These are phyloP conservation scores for Penicillium robsamsonii DNA, from an alignment of 495 filamentous ascomycete genomes.

Conservation along the genomic window DNA sequence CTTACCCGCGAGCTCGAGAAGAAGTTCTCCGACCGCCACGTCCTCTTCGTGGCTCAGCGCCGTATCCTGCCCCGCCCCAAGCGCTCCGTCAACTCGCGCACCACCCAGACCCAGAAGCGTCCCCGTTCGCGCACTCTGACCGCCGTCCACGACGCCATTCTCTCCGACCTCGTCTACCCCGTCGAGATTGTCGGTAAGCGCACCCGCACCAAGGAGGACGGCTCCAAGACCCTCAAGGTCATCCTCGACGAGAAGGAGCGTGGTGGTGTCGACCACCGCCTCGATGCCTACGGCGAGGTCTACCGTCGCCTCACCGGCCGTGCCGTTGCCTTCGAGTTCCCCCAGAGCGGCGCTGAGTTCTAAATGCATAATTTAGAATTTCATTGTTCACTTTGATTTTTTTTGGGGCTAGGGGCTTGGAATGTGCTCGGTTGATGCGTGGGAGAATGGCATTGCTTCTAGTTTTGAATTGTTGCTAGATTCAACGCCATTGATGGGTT, in stretches of 20 bases:
- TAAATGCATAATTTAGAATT: slow-evolving; percentile 47
- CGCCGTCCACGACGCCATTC: slow-evolving; percentile 95
- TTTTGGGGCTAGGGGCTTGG: slow-evolving; percentile 12
- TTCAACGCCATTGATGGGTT: slow-evolving; percentile 32
- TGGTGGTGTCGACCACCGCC: slow-evolving; percentile 94
- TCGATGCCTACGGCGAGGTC: slow-evolving; percentile 98
- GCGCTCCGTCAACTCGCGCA: slow-evolving; percentile 90
- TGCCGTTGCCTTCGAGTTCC: slow-evolving; percentile 95
- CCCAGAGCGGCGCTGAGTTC: slow-evolving; percentile 78
- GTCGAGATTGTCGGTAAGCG: slow-evolving; percentile 99
- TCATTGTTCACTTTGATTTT: slow-evolving; percentile 14
- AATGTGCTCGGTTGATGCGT: slow-evolving; percentile 24
- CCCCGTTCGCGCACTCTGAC: slow-evolving; percentile 96
- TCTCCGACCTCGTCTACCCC: slow-evolving; percentile 94
- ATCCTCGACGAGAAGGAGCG: slow-evolving; percentile 99
- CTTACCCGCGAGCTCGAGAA: slow-evolving; percentile 99
- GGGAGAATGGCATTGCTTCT: slow-evolving; percentile 30
- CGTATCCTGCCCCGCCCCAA: slow-evolving; percentile 97
- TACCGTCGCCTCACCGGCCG: slow-evolving; percentile 95
- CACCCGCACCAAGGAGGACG: slow-evolving; percentile 92
- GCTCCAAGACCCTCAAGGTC: slow-evolving; percentile 95
- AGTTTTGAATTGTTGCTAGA: slow-evolving; percentile 32
- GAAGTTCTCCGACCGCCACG: slow-evolving; percentile 99
- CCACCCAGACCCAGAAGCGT: slow-evolving; percentile 94
- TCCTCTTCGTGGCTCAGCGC: slow-evolving; percentile 96